These are phyloP conservation scores for Mycena filopes DNA, from an alignment of 768 basidiomycete genomes.

Conservation along the genomic window DNA sequence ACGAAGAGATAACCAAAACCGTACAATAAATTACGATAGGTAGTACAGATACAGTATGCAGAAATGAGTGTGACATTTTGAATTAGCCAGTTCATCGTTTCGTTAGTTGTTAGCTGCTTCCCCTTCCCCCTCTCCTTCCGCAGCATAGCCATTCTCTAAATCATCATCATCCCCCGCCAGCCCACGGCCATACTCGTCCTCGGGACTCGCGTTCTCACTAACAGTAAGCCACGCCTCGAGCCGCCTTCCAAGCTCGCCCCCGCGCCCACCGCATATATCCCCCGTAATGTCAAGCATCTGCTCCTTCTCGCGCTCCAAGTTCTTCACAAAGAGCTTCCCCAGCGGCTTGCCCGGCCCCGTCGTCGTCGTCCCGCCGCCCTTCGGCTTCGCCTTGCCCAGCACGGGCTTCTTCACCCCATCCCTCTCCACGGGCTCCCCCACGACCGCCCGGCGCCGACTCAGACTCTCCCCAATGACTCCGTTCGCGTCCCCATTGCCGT, in stretches of 20 bases:
- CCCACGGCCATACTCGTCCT: slow-evolving; percentile 10
- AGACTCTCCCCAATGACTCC: slow-evolving; percentile 23
- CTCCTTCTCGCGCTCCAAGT: slow-evolving; percentile 69
- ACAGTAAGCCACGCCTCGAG: slow-evolving; percentile 80
- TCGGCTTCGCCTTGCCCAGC: slow-evolving; percentile 3
- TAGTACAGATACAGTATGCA: no score
- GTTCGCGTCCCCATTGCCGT: background rate
- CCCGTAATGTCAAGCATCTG: slow-evolving; percentile 77
- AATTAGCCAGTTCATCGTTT: no score
- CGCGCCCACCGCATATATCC: slow-evolving; percentile 82
- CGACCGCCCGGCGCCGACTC: slow-evolving; percentile 27
- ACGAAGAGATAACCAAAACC: no score
- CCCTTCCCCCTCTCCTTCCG: no score
- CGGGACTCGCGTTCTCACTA: slow-evolving; percentile 42
- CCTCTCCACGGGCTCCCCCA: background rate
- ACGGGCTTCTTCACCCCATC: slow-evolving; percentile 8
- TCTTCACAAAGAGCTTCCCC: slow-evolving; percentile 59
- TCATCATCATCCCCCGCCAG: slow-evolving; percentile 1
- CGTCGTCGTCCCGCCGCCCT: slow-evolving; percentile 39
- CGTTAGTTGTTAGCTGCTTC: no score
- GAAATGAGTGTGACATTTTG: no score
- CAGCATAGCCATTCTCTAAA: background rate
- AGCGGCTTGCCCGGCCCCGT: slow-evolving; percentile 46
- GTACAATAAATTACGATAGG: no score
- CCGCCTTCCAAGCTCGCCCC: slow-evolving; percentile 79